phyloP scores from a whole-genome alignment of 257 asterid genomes.

The Gentiana straminea region DNA sequence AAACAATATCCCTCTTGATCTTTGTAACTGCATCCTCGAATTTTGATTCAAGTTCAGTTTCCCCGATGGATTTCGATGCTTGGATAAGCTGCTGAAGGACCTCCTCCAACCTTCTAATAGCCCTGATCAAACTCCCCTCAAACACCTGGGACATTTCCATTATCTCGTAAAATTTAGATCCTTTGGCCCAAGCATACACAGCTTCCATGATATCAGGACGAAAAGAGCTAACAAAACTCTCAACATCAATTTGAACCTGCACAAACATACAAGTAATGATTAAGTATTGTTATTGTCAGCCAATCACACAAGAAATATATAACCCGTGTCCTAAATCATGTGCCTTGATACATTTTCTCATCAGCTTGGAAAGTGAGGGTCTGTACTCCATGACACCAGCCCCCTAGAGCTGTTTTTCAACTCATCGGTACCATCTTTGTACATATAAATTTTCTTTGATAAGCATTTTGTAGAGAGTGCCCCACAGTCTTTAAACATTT shows the following conservation, averaged over 20 bases:
- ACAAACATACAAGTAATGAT: neutral
- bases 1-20: conserved; percentile 97
- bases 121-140: conserved; percentile 97
- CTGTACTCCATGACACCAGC: too few relatives aligned
- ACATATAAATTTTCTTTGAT: too few relatives aligned
- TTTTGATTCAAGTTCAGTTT: conserved; percentile 68
- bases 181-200: conserved; percentile 85
- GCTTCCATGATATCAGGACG: conserved; percentile 98
- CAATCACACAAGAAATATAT: too few relatives aligned
- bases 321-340: too few relatives aligned
- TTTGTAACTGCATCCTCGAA: conserved; percentile 84
- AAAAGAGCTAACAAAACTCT: conserved; percentile 76
- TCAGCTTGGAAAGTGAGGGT: too few relatives aligned
- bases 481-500: too few relatives aligned
- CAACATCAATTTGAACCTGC: conserved; percentile 89
- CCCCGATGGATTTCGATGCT: conserved; percentile 92
- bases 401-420: too few relatives aligned
- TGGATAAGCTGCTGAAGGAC: conserved; percentile 88
- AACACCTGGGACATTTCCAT: conserved; percentile 92
- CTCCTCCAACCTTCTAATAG: conserved; percentile 94
- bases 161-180: conserved; percentile 82
- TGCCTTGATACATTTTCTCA: too few relatives aligned
- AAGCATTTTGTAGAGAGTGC: too few relatives aligned
- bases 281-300: neutral
- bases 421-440: too few relatives aligned